These are phyloP conservation scores for Trypanosoma caninum DNA, from an alignment of 208 protist genomes.

Conservation along the genomic window DNA sequence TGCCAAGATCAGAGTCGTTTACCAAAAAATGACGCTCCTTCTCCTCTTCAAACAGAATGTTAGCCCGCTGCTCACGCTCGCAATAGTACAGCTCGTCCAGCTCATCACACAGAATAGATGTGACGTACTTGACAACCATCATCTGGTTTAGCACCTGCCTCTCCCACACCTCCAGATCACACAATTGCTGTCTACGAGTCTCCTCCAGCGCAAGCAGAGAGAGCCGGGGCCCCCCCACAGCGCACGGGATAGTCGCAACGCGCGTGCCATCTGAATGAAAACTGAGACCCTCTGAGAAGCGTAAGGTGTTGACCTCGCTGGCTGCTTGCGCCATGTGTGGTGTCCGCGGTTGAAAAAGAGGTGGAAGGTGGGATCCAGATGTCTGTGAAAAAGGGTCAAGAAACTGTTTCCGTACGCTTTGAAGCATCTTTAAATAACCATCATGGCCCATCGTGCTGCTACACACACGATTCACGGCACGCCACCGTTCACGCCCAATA, in stretches of 20 bases:
- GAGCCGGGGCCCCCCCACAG: conserved; percentile 14
- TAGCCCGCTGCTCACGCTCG: conserved; percentile 33
- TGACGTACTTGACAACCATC: conserved; percentile 76
- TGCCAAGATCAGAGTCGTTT: conserved; percentile 38
- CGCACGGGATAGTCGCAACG: conserved; percentile 14
- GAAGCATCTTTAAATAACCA: conserved; percentile 48
- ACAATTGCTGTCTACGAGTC: conserved; percentile 39
- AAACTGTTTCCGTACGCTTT: conserved; percentile 54
- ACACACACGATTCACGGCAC: conserved; percentile 31
- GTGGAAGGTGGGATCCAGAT: conserved; percentile 27
- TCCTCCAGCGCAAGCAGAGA: conserved; percentile 44
- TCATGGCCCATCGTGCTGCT: conserved; percentile 22
- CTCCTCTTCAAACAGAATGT: conserved; percentile 53
- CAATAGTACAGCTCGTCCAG: conserved; percentile 49
- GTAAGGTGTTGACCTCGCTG: background rate
- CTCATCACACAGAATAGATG: conserved; percentile 67
- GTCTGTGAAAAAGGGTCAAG: conserved; percentile 10
- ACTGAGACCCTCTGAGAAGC: conserved; percentile 10
- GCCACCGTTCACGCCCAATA: background rate
- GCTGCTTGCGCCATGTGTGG: background rate
- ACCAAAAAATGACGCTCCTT: conserved; percentile 43
- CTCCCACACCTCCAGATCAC: conserved; percentile 58
- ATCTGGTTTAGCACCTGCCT: conserved; percentile 57
- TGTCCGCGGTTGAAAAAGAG: conserved; percentile 36
- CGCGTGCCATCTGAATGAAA: background rate